Conservation (phyloP, 1,284 basidiomycete species). For the Ganoderma boninense region DNA sequence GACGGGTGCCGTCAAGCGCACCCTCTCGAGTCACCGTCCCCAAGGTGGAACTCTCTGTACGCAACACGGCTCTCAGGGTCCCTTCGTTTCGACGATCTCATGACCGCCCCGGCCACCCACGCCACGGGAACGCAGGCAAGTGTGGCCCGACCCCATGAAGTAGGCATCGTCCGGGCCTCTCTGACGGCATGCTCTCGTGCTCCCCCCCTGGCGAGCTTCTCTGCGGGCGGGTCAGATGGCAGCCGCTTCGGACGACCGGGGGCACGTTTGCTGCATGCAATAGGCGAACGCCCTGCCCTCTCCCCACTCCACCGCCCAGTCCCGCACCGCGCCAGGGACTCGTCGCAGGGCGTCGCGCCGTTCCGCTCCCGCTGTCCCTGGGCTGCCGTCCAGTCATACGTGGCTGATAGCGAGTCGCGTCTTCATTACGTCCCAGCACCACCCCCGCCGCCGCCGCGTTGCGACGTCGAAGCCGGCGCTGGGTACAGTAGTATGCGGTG, state of each 20-base stretch:
- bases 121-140: conserved; percentile 6
- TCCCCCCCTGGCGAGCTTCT: not conserved
- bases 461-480: conserved; percentile 1
- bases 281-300: conserved; percentile 5
- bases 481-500: not conserved
- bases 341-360: not conserved
- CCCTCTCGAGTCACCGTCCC: not conserved
- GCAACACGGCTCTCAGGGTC: conserved; percentile 18
- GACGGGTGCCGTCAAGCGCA: not conserved
- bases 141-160: not conserved
- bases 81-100: conserved; percentile 13
- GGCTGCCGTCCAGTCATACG: conserved; percentile 6
- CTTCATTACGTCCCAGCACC: conserved; percentile 10
- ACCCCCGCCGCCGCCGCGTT: not conserved
- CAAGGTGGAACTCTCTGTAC: not conserved
- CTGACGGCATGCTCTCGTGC: not conserved
- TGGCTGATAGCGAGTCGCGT: conserved; percentile 1
- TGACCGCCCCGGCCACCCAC: conserved; percentile 19
- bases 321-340: not conserved
- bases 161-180: not conserved
- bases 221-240: conserved; percentile 18
- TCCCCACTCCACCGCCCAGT: not conserved
- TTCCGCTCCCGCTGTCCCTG: conserved; percentile 11
- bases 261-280: conserved; percentile 14
- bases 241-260: not conserved